Evolutionary conservation across 352 stramenopile genomes (phyloP).

Genomic region (Globisporangium middletonii): DNA sequence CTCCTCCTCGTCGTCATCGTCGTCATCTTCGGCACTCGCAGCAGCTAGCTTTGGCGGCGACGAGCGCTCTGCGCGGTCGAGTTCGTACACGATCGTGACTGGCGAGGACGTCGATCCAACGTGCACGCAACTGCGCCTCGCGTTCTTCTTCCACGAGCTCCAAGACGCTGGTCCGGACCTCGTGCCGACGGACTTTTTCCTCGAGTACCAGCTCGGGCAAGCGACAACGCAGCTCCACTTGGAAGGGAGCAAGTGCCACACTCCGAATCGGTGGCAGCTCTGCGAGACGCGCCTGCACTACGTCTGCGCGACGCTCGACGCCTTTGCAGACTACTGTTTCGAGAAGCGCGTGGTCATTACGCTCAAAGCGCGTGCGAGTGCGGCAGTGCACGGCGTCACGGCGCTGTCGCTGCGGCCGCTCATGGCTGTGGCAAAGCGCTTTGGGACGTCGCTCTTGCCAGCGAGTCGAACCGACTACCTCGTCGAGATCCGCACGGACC

Average conservation of each 20-base stretch:
- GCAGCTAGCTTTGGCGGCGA: conserved; percentile 5
- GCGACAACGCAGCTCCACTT: conserved; percentile 46
- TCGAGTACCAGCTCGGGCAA: conserved; percentile 78
- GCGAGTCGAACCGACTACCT: conserved; percentile 60
- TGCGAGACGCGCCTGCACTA: conserved; percentile 73
- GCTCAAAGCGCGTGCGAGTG: conserved; percentile 31
- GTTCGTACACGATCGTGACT: conserved; percentile 14
- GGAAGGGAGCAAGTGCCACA: conserved; percentile 76
- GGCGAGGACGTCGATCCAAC: conserved; percentile 70
- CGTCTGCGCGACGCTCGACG: conserved; percentile 52
- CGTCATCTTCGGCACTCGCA: too few relatives aligned
- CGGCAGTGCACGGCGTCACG: conserved; percentile 48
- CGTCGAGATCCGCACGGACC: conserved; percentile 54
- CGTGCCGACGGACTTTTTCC: conserved; percentile 56
- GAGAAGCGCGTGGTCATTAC: conserved; percentile 66
- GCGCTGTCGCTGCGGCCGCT: conserved; percentile 50
- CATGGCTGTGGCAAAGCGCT: conserved; percentile 50
- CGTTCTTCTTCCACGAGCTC: conserved; percentile 83
- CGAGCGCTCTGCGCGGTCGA: conserved; percentile 2
- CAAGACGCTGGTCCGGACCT: conserved; percentile 58
- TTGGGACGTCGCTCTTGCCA: conserved; percentile 37
- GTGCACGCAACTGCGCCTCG: conserved; percentile 50
- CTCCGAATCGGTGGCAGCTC: conserved; percentile 76
- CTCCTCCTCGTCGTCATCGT: not conserved
- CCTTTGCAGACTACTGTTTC: conserved; percentile 59